Evolutionary conservation across 2,329 filamentous ascomycete species (phyloP), one percentile per base, ranked within the genome.

Genomic region (Endoconidiophora laricicola): DNA sequence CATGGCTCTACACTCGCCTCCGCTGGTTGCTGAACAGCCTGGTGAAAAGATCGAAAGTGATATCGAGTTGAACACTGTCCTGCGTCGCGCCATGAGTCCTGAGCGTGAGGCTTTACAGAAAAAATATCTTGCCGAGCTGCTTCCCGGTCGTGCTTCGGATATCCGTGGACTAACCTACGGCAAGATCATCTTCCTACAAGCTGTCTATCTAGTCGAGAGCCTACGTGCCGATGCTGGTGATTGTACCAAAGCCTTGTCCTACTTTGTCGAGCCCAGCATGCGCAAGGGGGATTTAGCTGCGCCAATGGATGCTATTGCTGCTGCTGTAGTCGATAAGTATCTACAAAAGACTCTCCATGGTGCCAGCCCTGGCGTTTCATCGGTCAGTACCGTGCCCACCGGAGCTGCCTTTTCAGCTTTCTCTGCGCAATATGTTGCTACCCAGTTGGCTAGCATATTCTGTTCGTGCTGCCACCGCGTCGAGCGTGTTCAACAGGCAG

Each of bases 251-350:
- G 81, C 87, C 3, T 68, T 96, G 41, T 82, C 79, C 0, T 98
- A 98, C 65, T 98, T 96, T 64, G 69, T 94, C n/a, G 91, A 98
- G 59, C 87, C 87, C 4, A 88, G 86, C 58, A 82, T 81, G 76
- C 72, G 76, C 37, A 74, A 69, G 52, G 72, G 72, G 10, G 77
- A 81, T 47, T 74, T 81, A 48, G 78, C 72, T 61, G 75, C 67
- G 57, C 73, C 72, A 24, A 81, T 82, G 78, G 76, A 80, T 55
- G 73, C 74, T 6, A 73, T 81, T 52, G 71, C 76, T 40, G 63
- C 68, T n/a, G 76, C 78, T 12, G 82, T 87, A 16, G 77, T 95
- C 40, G 79, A 83, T 49, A 79, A 79, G 29, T 98, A 96, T 61
- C 66, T 96, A 48, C 69, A 71, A 26, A 86, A 83, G 62, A 86